phyloP scores from a whole-genome alignment of 2,329 filamentous ascomycete genomes.

The Corynespora cassiicola region DNA sequence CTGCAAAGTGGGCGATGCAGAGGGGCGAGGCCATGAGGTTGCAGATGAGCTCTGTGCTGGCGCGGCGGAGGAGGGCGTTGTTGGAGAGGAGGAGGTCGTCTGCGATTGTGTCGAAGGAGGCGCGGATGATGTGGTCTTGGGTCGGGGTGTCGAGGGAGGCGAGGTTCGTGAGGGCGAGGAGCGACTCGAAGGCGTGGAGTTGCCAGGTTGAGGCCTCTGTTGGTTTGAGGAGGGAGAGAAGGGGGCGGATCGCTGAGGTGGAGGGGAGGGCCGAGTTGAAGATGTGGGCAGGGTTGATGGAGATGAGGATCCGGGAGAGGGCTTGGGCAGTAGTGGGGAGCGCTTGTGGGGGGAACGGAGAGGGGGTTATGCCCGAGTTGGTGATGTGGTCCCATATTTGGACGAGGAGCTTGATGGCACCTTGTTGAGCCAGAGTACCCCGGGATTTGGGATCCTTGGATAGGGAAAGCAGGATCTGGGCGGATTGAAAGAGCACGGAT shows the following conservation, averaged over 20 bases:
- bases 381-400: constrained; percentile 68
- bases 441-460: constrained; percentile 76
- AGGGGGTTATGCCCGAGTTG: constrained; percentile 47
- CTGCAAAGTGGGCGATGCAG: constrained; percentile 73
- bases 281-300: constrained; percentile 81
- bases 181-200: constrained; percentile 85
- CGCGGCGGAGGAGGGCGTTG: constrained; percentile 79
- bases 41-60: constrained; percentile 87
- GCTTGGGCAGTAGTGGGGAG: constrained; percentile 74
- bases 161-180: constrained; percentile 93
- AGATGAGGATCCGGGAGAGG: constrained; percentile 84
- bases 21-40: constrained; percentile 79
- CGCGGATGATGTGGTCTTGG: constrained; percentile 72
- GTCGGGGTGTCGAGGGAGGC: constrained; percentile 74
- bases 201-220: constrained; percentile 68
- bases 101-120: constrained; percentile 71
- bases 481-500: constrained; percentile 73
- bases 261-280: constrained; percentile 79
- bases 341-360: constrained; percentile 30
- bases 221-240: constrained; percentile 75
- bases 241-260: constrained; percentile 80
- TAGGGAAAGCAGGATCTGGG: constrained; percentile 79
- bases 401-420: constrained; percentile 85
- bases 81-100: constrained; percentile 83
- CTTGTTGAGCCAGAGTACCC: constrained; percentile 86